phyloP scores from a whole-genome alignment of 2,329 filamentous ascomycete species.

The Geosmithia putterillii region DNA sequence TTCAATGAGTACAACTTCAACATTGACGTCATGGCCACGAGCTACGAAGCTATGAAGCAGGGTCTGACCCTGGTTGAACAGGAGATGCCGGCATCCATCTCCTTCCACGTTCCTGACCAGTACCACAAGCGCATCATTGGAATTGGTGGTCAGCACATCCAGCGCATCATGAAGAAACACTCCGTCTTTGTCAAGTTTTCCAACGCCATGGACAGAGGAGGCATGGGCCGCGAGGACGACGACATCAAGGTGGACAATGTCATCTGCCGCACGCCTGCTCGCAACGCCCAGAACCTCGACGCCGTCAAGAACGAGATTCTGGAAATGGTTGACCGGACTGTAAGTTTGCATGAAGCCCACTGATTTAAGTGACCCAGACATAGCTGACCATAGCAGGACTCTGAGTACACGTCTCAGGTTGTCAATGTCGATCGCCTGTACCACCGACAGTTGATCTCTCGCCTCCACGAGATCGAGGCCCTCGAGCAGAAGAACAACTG shows the following conservation, averaged over 20 bases:
- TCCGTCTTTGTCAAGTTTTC: slow-evolving; percentile 99
- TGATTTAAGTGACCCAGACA: neutral
- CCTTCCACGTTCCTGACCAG: slow-evolving; percentile 96
- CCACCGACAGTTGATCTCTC: slow-evolving; percentile 83
- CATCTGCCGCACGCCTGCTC: slow-evolving; percentile 91
- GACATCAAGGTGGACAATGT: slow-evolving; percentile 99
- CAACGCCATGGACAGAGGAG: slow-evolving; percentile 85
- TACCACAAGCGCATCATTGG: slow-evolving; percentile 99
- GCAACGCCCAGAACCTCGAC: slow-evolving; percentile 93
- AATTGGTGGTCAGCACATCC: slow-evolving; percentile 95
- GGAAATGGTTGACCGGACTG: slow-evolving; percentile 96
- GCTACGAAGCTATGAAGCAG: slow-evolving; percentile 89
- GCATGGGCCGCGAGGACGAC: slow-evolving; percentile 89
- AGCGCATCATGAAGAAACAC: slow-evolving; percentile 99
- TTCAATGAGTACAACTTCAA: slow-evolving; percentile 99
- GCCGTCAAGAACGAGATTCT: slow-evolving; percentile 98
- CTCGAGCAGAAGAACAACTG: slow-evolving; percentile 99
- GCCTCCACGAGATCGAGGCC: slow-evolving; percentile 80
- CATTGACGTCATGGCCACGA: slow-evolving; percentile 87
- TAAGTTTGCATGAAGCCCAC: slow-evolving; percentile 26
- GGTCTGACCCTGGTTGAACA: slow-evolving; percentile 89
- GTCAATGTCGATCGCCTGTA: slow-evolving; percentile 91
- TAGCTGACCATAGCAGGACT: slow-evolving; percentile 45
- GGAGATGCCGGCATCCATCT: slow-evolving; percentile 98
- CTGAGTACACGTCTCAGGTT: slow-evolving; percentile 89